Evolutionary conservation across 148 eudicot genomes (phyloP).

Genomic region (Oxyria digyna): DNA sequence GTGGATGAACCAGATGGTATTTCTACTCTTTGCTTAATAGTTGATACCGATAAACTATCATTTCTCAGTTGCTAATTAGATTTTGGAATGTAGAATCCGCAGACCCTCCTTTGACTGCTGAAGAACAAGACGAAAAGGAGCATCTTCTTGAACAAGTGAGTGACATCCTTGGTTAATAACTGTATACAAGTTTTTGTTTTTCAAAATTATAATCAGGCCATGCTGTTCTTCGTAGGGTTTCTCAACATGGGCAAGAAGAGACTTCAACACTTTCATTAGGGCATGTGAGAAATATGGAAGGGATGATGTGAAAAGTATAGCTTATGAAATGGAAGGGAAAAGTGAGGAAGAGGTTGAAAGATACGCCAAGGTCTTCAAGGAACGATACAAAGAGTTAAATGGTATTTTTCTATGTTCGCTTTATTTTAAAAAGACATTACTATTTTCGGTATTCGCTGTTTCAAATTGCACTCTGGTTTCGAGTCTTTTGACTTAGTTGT

Average conservation of each 20-base stretch:
- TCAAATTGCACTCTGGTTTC: too few species aligned
- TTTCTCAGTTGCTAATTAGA: constrained; percentile 7
- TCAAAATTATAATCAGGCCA: neutral
- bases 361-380: constrained; percentile 92
- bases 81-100: constrained; percentile 44
- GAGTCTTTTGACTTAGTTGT: neutral
- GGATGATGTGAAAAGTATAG: constrained; percentile 61
- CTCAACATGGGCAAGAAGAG: constrained; percentile 83
- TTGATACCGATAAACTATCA: neutral
- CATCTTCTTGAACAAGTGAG: constrained; percentile 58
- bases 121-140: constrained; percentile 97
- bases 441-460: neutral
- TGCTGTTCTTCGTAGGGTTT: constrained; percentile 47
- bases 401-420: constrained; percentile 23
- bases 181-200: neutral
- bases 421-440: neutral
- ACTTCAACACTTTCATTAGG: constrained; percentile 87
- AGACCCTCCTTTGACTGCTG: constrained; percentile 92
- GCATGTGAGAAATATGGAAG: constrained; percentile 96
- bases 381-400: constrained; percentile 81
- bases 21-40: neutral
- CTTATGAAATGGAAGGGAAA: constrained; percentile 97
- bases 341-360: constrained; percentile 84
- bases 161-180: neutral
- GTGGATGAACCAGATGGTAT: constrained; percentile 94